Base-by-base conservation (phyloP, 176 grass and related monocot species). In the Oryza glaberrima region DNA sequence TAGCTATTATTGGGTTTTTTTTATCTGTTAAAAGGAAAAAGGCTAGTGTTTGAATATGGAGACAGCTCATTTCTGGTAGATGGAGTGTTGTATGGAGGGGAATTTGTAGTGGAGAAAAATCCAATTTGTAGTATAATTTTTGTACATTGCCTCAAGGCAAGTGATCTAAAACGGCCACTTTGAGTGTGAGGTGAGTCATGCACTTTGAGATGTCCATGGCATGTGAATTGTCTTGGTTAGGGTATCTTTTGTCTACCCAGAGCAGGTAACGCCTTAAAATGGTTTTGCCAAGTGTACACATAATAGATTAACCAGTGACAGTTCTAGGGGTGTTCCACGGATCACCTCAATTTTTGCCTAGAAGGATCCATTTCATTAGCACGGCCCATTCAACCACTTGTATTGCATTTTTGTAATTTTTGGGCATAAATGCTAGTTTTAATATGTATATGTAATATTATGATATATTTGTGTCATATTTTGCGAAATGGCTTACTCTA, bases 191-290 rank as follows among this genome's bases (percentile, higher is more conserved):
- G 34, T 0, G 60, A 79, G 54, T 79, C 17, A 38, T 48, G 43
- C 44, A n/a, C 44, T 79, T 36, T 5, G 51, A 72, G 23, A 15
- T 54, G n/a, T 16, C 15, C 22, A 54, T 23, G 10, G 0, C 46
- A 58, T 81, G 78, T 81, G 85, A 68, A 12, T 26, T n/a, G 17
- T 46, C 38, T 46, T 58, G 7, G 11, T 58, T 13, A 8, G 61
- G 56, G 11, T 64, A 69, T 22, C 44, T n/a, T 16, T 26, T 81
- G 63, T 75, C 35, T 22, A 23, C 5, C 12, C 34, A 45, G 11
- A 35, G 34, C 14, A 14, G 17, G 61, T 7, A 81, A 75, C 13
- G 1, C 3, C 16, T 47, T 73, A 4, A 4, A 7, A 38, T 36
- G 15, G 1, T 76, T 10, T 67, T 51, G 19, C 81, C 70, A 54